phyloP scores from a whole-genome alignment of 495 filamentous ascomycete species.

The Pseudevernia furfuracea region DNA sequence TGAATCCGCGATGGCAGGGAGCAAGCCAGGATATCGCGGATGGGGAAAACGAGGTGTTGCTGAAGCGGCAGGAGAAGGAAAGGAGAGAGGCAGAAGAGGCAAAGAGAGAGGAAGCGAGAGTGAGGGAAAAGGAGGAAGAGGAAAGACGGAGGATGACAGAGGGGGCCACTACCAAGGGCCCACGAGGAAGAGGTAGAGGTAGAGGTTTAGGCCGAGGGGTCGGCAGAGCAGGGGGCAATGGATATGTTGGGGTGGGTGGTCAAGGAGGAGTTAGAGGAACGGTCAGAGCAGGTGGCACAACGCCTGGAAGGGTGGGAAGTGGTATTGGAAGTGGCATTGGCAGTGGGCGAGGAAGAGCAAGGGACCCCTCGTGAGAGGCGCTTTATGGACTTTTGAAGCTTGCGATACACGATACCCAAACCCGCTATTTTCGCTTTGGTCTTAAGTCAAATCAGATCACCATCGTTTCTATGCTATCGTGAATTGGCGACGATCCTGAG shows the following conservation, averaged over 20 bases:
- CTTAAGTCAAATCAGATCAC: not conserved
- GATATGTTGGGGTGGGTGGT: constrained; percentile 42
- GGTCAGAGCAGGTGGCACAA: constrained; percentile 34
- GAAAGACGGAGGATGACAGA: constrained; percentile 46
- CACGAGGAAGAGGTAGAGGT: constrained; percentile 40
- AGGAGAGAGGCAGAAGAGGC: constrained; percentile 67
- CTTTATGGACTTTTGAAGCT: not conserved
- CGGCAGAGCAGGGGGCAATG: constrained; percentile 35
- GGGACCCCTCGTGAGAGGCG: constrained; percentile 1
- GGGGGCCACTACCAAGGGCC: constrained; percentile 38
- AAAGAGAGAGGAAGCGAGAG: constrained; percentile 62
- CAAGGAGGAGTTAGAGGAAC: constrained; percentile 36
- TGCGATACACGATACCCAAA: not conserved
- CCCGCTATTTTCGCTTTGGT: not conserved
- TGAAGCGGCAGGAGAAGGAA: constrained; percentile 65
- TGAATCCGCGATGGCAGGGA: constrained; percentile 85
- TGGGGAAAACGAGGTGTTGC: constrained; percentile 65
- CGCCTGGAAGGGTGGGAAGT: constrained; percentile 42
- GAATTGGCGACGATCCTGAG: not conserved
- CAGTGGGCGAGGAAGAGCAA: constrained; percentile 34
- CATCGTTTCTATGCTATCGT: not conserved
- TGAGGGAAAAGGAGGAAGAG: constrained; percentile 63
- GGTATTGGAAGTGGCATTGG: constrained; percentile 44
- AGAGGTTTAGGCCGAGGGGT: constrained; percentile 39
- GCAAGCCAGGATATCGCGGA: constrained; percentile 76